A percentile compares a stretch with the other conserved stretches of the same genome.
phyloP scores from a whole-genome alignment of 2,329 filamentous ascomycete genomes.

The Colletotrichum sp. region DNA sequence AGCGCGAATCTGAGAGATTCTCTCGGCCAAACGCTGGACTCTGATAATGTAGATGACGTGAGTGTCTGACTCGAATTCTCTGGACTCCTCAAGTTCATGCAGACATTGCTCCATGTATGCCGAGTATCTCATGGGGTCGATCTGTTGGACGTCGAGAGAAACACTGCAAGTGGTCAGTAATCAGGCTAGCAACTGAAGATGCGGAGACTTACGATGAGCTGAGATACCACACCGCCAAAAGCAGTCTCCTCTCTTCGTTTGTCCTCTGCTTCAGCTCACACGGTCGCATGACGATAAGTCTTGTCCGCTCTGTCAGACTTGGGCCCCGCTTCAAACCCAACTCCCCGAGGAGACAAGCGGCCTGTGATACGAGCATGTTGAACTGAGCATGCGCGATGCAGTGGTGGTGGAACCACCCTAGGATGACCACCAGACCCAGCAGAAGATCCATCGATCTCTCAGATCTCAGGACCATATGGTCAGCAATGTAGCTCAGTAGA shows the following conservation, averaged over 20 bases:
- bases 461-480: conserved; percentile 53
- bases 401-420: conserved; percentile 60
- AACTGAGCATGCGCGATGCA: conserved; percentile 59
- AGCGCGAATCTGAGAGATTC: conserved; percentile 47
- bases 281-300: conserved; percentile 46
- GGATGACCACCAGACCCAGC: conserved; percentile 51
- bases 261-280: conserved; percentile 43
- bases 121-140: conserved; percentile 56
- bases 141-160: conserved; percentile 45
- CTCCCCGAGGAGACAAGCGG: conserved; percentile 51
- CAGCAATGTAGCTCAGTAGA: conserved; percentile 49
- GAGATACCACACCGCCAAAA: conserved; percentile 60
- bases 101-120: conserved; percentile 58
- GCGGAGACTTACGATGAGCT: conserved; percentile 50
- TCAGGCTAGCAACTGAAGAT: fast-evolving
- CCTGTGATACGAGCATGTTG: conserved; percentile 54
- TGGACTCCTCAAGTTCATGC: conserved; percentile 43
- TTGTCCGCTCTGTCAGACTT: conserved; percentile 44
- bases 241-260: conserved; percentile 56
- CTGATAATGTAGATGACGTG: conserved; percentile 52
- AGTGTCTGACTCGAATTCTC: conserved; percentile 52
- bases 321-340: conserved; percentile 49
- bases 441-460: conserved; percentile 56
- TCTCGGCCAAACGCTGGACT: conserved; percentile 55
- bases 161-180: conserved; percentile 35